These are phyloP conservation scores for Ilex asprella DNA, from an alignment of 257 asterid species.

Conservation along the genomic window DNA sequence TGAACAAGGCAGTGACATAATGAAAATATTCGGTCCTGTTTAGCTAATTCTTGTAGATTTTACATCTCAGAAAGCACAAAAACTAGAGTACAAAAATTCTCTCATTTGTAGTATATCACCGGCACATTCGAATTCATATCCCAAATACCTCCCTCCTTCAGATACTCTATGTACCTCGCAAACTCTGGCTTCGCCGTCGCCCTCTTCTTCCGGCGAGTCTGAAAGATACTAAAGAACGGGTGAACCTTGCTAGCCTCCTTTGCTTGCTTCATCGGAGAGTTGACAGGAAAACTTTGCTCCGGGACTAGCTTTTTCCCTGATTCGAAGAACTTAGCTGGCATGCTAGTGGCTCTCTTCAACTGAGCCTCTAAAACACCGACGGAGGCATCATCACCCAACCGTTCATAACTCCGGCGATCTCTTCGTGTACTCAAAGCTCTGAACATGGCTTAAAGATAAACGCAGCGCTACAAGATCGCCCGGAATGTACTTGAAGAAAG, in stretches of 20 bases:
- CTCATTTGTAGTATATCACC: slow-evolving; percentile 9
- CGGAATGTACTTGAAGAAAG: neutral
- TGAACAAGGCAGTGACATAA: neutral
- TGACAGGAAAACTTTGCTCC: slow-evolving; percentile 2
- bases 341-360: slow-evolving; percentile 38
- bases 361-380: slow-evolving; percentile 15
- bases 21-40: neutral
- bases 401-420: slow-evolving; percentile 34
- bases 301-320: slow-evolving; percentile 8
- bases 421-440: slow-evolving; percentile 55
- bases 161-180: slow-evolving; percentile 64
- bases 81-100: neutral
- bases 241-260: slow-evolving; percentile 47
- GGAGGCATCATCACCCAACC: slow-evolving; percentile 16
- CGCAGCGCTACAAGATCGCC: too few species aligned
- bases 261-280: slow-evolving; percentile 20
- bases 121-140: slow-evolving; percentile 18
- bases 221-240: slow-evolving; percentile 47
- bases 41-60: too few species aligned
- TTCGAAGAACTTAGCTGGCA: slow-evolving; percentile 30
- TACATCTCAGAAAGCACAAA: neutral
- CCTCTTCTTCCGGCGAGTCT: slow-evolving; percentile 39
- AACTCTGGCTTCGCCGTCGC: slow-evolving; percentile 66
- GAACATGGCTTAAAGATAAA: slow-evolving; percentile 27
- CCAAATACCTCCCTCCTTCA: slow-evolving; percentile 62